A percentile compares a stretch with the other conserved stretches of the same genome.
Evolutionary conservation across 129 eudicot species (phyloP).

Genomic region (Mikania micrantha): DNA sequence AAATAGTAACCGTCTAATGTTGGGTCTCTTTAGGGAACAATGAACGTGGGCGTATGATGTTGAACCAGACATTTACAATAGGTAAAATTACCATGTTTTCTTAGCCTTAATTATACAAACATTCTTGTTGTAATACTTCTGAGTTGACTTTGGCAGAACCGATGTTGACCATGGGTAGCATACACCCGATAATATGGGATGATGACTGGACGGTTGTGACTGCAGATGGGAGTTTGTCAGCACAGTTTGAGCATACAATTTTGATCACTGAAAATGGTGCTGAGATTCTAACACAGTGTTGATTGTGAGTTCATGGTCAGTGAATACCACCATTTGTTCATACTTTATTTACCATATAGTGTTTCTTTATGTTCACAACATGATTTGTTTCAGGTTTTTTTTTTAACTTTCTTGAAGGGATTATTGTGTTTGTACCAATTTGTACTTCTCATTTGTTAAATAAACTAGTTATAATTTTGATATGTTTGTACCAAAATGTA

Average conservation of each 20-base stretch:
- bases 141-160: slow-evolving; percentile 59
- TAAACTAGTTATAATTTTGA: background rate
- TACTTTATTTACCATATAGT: background rate
- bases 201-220: slow-evolving; percentile 95
- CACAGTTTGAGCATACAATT: slow-evolving; percentile 93
- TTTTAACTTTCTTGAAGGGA: background rate
- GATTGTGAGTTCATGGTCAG: background rate
- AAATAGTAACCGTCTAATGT: background rate
- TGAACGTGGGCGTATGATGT: slow-evolving; percentile 68
- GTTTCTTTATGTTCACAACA: background rate
- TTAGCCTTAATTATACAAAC: background rate
- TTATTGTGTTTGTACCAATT: slow-evolving; percentile 1
- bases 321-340: background rate
- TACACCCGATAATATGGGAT: slow-evolving; percentile 75
- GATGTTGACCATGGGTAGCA: slow-evolving; percentile 86
- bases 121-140: background rate
- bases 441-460: background rate
- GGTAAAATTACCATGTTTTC: slow-evolving; percentile 38
- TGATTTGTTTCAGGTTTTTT: background rate
- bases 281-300: slow-evolving; percentile 86
- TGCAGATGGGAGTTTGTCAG: slow-evolving; percentile 80
- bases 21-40: slow-evolving; percentile 58
- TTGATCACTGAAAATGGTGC: slow-evolving; percentile 76
- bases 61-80: slow-evolving; percentile 89
- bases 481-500: background rate